Percentiles rank a stretch among this genome's conserved stretches.
These are phyloP conservation scores for Fomitopsis betulina DNA, from an alignment of 1,284 basidiomycete genomes.

Conservation along the genomic window DNA sequence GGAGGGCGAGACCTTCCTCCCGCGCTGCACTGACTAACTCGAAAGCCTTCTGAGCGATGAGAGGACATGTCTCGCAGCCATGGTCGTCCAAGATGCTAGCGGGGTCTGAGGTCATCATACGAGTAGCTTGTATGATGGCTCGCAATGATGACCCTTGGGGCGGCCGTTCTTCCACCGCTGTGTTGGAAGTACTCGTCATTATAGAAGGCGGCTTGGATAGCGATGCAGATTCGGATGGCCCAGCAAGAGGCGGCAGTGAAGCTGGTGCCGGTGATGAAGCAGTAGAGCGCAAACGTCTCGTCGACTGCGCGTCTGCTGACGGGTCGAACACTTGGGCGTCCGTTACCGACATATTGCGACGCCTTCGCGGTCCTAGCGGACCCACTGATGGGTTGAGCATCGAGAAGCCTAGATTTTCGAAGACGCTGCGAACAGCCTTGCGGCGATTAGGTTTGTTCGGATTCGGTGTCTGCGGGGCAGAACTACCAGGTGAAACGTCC, in stretches of 20 bases:
- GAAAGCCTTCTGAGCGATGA: constrained; percentile 66
- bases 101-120: constrained; percentile 82
- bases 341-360: constrained; percentile 26
- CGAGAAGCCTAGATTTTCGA: constrained; percentile 66
- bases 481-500: constrained; percentile 8
- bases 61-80: constrained; percentile 54
- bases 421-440: constrained; percentile 55
- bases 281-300: constrained; percentile 8
- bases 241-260: constrained; percentile 16
- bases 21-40: constrained; percentile 70
- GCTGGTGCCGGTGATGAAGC: constrained; percentile 21
- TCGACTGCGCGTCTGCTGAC: constrained; percentile 5
- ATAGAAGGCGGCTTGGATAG: constrained; percentile 11
- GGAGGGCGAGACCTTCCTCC: constrained; percentile 58
- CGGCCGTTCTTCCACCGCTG: constrained; percentile 25
- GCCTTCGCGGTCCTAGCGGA: constrained; percentile 25
- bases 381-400: constrained; percentile 46
- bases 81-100: constrained; percentile 69
- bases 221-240: constrained; percentile 11
- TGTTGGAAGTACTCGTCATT: constrained; percentile 15
- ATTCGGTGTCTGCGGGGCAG: constrained; percentile 13
- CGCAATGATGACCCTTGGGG: constrained; percentile 59
- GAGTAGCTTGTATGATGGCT: constrained; percentile 82
- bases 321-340: constrained; percentile 16
- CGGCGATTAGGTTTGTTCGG: constrained; percentile 29